Conservation (phyloP, 257 asterid species). For the Przewalskia tangutica region DNA sequence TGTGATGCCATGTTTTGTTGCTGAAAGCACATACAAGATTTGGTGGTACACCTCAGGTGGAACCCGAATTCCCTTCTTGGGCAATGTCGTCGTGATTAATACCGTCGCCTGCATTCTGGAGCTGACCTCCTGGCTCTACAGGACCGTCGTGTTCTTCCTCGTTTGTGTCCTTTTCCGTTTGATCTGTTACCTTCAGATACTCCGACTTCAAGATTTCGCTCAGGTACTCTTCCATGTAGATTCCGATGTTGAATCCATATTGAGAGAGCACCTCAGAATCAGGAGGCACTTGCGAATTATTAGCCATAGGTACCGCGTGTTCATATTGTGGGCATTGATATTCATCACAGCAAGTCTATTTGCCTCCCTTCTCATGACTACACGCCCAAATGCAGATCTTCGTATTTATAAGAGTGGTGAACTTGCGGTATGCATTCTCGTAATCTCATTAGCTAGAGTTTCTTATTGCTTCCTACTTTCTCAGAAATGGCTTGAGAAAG, state of each 20-base stretch:
- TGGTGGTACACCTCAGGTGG: constrained; percentile 94
- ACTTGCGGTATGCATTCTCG: constrained; percentile 54
- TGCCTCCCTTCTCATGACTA: constrained; percentile 74
- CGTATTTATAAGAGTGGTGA: constrained; percentile 56
- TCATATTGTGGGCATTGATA: constrained; percentile 62
- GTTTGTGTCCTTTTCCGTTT: constrained; percentile 83
- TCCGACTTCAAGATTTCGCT: constrained; percentile 81
- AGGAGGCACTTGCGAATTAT: constrained; percentile 71
- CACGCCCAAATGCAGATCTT: constrained; percentile 51
- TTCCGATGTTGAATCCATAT: constrained; percentile 64
- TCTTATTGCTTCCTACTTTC: not conserved
- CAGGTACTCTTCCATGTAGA: constrained; percentile 46
- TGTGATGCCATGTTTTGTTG: constrained; percentile 76
- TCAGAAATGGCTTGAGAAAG: not conserved
- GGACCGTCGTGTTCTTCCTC: constrained; percentile 74
- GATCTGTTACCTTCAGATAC: constrained; percentile 83
- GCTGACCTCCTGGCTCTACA: constrained; percentile 84
- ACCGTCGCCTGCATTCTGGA: constrained; percentile 70
- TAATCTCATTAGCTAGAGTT: not conserved
- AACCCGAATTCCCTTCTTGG: constrained; percentile 63
- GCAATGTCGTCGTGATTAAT: constrained; percentile 57
- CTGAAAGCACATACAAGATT: constrained; percentile 64
- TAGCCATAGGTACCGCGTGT: constrained; percentile 74
- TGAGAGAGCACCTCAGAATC: constrained; percentile 74
- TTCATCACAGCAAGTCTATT: constrained; percentile 77